Base-by-base conservation (phyloP, 129 eudicot species). In the Tanacetum coccineum region DNA sequence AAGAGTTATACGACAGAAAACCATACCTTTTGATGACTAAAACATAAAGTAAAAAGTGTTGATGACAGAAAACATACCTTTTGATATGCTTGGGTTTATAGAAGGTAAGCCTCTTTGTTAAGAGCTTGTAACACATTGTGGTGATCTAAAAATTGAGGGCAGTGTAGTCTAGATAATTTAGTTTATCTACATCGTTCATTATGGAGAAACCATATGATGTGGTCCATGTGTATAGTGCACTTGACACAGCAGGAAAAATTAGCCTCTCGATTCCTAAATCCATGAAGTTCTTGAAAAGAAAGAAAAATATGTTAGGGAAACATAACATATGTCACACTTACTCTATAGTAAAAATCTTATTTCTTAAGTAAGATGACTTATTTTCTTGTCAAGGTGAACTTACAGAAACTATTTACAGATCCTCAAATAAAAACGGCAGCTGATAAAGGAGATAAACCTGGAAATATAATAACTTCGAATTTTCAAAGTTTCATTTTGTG, bases 71-170 rank as follows among this genome's bases (percentile, higher is more conserved):
- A n/a, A n/a, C n/a, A n/a, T n/a, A n/a, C n/a, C n/a, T 12, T 32
- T 2, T n/a, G 49, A 61, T 2, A 14, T 6, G 14, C 19, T 55
- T 0, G 7, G 15, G 9, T 19, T 3, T n/a, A n/a, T n/a, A n/a
- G n/a, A n/a, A n/a, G n/a, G n/a, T n/a, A n/a, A n/a, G n/a, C n/a
- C n/a, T n/a, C n/a, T n/a, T n/a, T n/a, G n/a, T n/a, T n/a, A n/a
- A n/a, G n/a, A n/a, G n/a, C n/a, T n/a, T 88, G 68, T 85, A 89
- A 87, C 96, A 88, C 86, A 85, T 51, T 10, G 70, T 30, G 6
- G 96, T 85, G 11, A 86, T 93, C 77, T 78, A 85, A 75, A 88
- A 88, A 74, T 83, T 75, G 46, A 85, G 83, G 77, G 83, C 85
- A 69, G 87, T 85, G 55, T 63, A 83, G 17, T 47, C 83, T 48